phyloP scores from a whole-genome alignment of 306 rosid species.

The Cucurbita moschata region DNA sequence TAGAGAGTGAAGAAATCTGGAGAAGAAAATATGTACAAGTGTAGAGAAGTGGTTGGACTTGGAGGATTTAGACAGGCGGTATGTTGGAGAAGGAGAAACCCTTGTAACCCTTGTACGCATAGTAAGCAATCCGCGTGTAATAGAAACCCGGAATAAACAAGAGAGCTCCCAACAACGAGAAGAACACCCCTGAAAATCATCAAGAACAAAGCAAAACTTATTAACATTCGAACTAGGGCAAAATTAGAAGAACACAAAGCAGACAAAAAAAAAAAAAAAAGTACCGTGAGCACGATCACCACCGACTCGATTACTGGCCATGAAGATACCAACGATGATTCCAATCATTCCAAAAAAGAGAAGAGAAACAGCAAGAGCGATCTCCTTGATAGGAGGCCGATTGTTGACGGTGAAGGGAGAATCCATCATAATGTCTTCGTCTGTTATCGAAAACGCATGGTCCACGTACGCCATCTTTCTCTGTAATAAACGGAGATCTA shows the following conservation, averaged over 20 bases:
- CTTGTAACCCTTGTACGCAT: constrained; percentile 91
- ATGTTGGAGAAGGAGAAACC: constrained; percentile 97
- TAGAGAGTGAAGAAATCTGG: background rate
- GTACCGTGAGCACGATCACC: constrained; percentile 94
- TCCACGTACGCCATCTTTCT: constrained; percentile 68
- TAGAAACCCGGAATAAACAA: constrained; percentile 94
- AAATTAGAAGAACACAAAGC: background rate
- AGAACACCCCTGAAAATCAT: constrained; percentile 54
- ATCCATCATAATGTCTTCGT: constrained; percentile 87
- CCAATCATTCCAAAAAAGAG: constrained; percentile 71
- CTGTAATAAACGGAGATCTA: background rate
- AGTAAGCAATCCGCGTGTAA: constrained; percentile 94
- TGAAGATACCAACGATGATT: constrained; percentile 58
- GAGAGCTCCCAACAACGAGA: constrained; percentile 64
- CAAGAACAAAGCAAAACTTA: background rate
- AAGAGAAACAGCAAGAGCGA: constrained; percentile 81
- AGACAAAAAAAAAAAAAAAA: background rate
- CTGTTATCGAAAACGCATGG: constrained; percentile 89
- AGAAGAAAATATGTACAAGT: constrained; percentile 24
- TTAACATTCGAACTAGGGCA: background rate
- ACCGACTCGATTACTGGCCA: constrained; percentile 77
- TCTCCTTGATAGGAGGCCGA: constrained; percentile 81
- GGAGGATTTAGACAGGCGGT: constrained; percentile 50
- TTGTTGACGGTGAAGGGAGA: constrained; percentile 64
- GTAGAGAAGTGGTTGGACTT: background rate